A percentile compares a stretch with the other conserved stretches of the same genome.
Evolutionary conservation across 495 filamentous ascomycete species (phyloP).

Genomic region (Trichoderma erinaceum): DNA sequence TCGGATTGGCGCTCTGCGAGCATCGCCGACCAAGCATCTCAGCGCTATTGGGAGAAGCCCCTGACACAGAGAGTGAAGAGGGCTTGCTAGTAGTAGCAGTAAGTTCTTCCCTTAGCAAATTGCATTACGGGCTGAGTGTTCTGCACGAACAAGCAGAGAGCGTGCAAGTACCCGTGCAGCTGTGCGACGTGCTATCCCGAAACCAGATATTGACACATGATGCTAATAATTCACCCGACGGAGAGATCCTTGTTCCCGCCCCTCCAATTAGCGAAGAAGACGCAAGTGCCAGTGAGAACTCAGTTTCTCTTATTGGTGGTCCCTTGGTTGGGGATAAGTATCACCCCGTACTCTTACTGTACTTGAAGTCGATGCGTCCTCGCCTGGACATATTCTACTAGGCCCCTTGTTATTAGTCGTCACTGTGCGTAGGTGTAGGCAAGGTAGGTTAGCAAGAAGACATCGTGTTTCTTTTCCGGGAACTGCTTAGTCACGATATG

Average conservation of each 20-base stretch:
- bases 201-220: slow-evolving; percentile 13
- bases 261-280: slow-evolving; percentile 10
- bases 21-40: not conserved
- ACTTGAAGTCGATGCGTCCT: not conserved
- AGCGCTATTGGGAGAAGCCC: not conserved
- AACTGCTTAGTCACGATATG: not conserved
- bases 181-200: slow-evolving; percentile 7
- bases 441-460: not conserved
- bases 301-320: not conserved
- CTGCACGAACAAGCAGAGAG: not conserved
- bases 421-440: not conserved
- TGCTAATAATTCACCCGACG: slow-evolving; percentile 10
- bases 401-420: not conserved
- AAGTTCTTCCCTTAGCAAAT: not conserved
- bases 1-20: not conserved
- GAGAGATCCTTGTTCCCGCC: slow-evolving; percentile 1
- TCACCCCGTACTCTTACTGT: not conserved
- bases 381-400: not conserved
- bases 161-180: not conserved
- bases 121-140: not conserved
- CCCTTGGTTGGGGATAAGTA: not conserved
- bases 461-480: not conserved
- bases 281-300: not conserved
- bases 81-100: not conserved
- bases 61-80: not conserved